Evolutionary conservation across 805 yeast genomes (phyloP).

Genomic region (Candida schatavii): DNA sequence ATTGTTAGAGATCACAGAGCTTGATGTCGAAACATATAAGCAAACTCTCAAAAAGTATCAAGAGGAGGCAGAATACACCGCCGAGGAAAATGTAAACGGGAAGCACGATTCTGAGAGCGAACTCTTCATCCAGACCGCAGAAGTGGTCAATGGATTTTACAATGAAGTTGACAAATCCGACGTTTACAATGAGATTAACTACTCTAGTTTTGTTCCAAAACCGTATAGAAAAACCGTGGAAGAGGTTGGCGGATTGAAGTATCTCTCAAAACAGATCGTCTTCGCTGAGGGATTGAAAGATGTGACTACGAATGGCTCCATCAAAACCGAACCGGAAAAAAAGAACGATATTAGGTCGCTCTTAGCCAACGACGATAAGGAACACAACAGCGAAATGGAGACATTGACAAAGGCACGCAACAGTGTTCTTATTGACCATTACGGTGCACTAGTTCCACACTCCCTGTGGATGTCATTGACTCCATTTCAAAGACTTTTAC

Average conservation of each 20-base stretch:
- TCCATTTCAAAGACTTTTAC: constrained; percentile 53
- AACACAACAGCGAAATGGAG: constrained; percentile 11
- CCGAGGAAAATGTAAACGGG: not conserved
- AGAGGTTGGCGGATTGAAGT: constrained; percentile 16
- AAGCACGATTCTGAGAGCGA: not conserved
- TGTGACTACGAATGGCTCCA: not conserved
- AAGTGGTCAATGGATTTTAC: constrained; percentile 12
- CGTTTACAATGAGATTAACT: not conserved
- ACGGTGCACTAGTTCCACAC: constrained; percentile 28
- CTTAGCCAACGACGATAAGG: not conserved
- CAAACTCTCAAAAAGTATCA: not conserved
- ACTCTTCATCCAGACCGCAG: not conserved
- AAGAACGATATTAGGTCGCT: not conserved
- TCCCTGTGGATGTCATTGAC: constrained; percentile 18
- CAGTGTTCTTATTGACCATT: constrained; percentile 26
- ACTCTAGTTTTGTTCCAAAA: constrained; percentile 12
- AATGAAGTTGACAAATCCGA: constrained; percentile 10
- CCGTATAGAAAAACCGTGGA: constrained; percentile 16
- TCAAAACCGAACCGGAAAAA: not conserved
- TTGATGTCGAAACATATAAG: constrained; percentile 12
- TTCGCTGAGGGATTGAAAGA: too few relatives aligned
- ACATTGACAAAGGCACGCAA: constrained; percentile 7
- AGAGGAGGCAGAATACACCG: not conserved
- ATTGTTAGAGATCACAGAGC: constrained; percentile 3
- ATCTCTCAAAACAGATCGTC: constrained; percentile 9